These are phyloP conservation scores for Paraurostyla sp. DNA, from an alignment of 73 alveolate genomes.

Conservation along the genomic window DNA sequence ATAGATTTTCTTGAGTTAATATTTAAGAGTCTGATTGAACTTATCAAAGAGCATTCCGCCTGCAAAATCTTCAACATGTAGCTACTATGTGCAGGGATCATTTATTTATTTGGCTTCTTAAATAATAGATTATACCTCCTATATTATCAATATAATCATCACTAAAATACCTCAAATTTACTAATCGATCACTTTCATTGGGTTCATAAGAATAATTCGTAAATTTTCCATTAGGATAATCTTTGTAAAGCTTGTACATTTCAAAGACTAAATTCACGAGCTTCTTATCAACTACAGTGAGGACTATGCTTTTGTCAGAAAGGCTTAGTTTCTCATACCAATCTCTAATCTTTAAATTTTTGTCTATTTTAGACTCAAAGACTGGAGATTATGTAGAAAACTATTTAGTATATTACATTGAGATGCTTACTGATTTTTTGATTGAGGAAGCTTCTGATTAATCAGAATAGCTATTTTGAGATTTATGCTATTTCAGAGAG, in stretches of 20 bases:
- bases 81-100: background rate
- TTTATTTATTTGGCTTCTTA: background rate
- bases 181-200: background rate
- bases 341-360: background rate
- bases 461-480: background rate
- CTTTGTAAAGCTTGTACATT: background rate
- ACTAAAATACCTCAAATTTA: background rate
- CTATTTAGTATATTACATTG: background rate
- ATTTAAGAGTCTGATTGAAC: background rate
- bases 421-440: background rate
- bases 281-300: conserved; percentile 34
- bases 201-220: conserved; percentile 25
- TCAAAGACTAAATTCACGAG: background rate
- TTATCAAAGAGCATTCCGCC: background rate
- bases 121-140: background rate
- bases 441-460: background rate
- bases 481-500: conserved; percentile 8
- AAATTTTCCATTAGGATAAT: conserved; percentile 7
- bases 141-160: background rate
- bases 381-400: background rate
- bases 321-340: conserved; percentile 42
- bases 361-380: background rate
- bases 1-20: background rate
- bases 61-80: background rate
- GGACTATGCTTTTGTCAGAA: background rate